These are phyloP conservation scores for Rhynchospora breviuscula DNA, from an alignment of 176 grass and related monocot species.

Conservation along the genomic window DNA sequence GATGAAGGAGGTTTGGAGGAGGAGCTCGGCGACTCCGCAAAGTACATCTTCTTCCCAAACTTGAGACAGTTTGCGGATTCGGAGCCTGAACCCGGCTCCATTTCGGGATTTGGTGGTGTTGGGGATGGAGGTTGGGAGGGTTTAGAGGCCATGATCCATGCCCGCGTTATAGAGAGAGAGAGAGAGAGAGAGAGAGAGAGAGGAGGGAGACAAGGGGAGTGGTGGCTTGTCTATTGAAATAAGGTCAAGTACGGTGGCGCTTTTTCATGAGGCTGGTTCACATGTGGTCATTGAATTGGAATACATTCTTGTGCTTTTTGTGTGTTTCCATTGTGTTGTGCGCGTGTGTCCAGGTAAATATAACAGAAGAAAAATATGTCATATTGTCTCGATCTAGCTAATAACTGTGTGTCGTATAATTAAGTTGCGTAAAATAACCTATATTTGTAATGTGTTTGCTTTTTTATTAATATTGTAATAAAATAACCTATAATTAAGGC, in stretches of 20 bases:
- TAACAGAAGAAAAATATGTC: background rate
- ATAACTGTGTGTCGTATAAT: too few relatives aligned
- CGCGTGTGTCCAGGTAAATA: background rate
- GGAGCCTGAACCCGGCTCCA: conserved; percentile 39
- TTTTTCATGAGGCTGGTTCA: conserved; percentile 2
- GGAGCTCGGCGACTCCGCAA: conserved; percentile 42
- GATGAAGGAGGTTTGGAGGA: background rate
- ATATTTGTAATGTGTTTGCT: too few relatives aligned
- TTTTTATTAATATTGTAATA: too few relatives aligned
- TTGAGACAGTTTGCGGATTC: conserved; percentile 67
- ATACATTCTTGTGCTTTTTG: conserved; percentile 16
- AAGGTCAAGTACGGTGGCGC: conserved; percentile 6
- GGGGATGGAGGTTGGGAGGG: background rate
- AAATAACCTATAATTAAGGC: too few relatives aligned
- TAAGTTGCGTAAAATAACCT: too few relatives aligned
- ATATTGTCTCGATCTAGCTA: background rate
- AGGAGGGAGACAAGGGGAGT: background rate
- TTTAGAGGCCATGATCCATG: background rate
- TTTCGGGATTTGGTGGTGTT: conserved; percentile 21
- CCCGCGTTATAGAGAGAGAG: conserved; percentile 2
- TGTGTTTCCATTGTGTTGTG: background rate
- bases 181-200: background rate
- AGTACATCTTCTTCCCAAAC: conserved; percentile 96
- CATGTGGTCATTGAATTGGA: conserved; percentile 15
- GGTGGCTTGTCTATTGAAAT: conserved; percentile 25